Evolutionary conservation across 192 early-diverging fungal genomes (phyloP), one percentile per base, ranked within the genome.

Genomic region (Martensiomyces pterosporus): DNA sequence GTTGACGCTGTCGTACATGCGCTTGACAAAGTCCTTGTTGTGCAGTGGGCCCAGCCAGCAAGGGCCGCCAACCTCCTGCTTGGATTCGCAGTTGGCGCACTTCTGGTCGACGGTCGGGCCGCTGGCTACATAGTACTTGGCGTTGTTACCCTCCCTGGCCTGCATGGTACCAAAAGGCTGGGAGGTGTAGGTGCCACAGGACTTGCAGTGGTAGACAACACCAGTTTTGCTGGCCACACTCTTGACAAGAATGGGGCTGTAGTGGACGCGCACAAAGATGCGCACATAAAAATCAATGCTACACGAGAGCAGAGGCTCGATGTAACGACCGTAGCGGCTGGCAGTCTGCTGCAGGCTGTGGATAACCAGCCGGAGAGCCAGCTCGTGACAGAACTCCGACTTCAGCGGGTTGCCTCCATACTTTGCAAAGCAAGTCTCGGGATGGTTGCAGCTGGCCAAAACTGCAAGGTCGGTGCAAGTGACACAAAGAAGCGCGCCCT

Each of bases 211-310:
- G 65, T 92, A 94, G 3, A 94, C 85, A 38, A 90, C 27, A 3
- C 78, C 80, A 3, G 89, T 83, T 63, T 94, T 90, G 57, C 87
- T 91, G 14, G 85, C 84, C 13, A 81, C 73, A 41, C 79, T 77
- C 61, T 98, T 98, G 27, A 85, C 82, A 57, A 85, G 49, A 17
- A 75, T 52, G 1, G 93, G 71, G 16, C 83, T 88, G 24, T 82
- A 75, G 41, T 83, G 79, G 5, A 99, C 90, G 13, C 89, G 82
- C 24, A 99, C 90, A 78, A 99, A 99, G 9, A 99, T 81, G 34
- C 97, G 82, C 18, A 98, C 79, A 63, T 99, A 99, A 57, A 94
- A 99, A 66, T 99, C 97, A 24, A 99, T 99, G 70, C 91, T 93
- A 50, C 88, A 88, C 19, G 89, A 89, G 6, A 91, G 72, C 47